phyloP scores from a whole-genome alignment of 2,329 filamentous ascomycete genomes.

The Botrytis fragariae region DNA sequence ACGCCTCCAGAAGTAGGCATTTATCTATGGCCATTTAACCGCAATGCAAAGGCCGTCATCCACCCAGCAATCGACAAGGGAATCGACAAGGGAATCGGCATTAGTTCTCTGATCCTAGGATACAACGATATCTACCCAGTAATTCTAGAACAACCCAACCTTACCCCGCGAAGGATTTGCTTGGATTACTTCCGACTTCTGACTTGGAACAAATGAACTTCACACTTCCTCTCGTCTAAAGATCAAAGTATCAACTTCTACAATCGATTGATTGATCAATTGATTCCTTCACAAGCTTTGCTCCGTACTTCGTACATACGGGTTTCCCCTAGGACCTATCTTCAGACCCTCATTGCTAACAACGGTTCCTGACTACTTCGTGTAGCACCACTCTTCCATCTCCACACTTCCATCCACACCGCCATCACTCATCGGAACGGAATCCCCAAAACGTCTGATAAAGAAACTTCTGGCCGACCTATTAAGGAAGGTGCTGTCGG shows the following conservation, averaged over 20 bases:
- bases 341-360: background rate
- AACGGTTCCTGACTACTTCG: slow-evolving; percentile 10
- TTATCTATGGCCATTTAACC: background rate
- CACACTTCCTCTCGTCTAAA: background rate
- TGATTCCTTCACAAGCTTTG: background rate
- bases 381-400: slow-evolving; percentile 5
- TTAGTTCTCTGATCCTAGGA: background rate
- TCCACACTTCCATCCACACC: slow-evolving; percentile 17
- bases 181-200: background rate
- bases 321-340: background rate
- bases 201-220: background rate
- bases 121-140: background rate
- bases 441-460: background rate
- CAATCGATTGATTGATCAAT: background rate
- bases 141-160: background rate
- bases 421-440: background rate
- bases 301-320: background rate
- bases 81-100: background rate
- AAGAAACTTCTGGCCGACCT: background rate
- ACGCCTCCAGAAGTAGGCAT: background rate
- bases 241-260: background rate
- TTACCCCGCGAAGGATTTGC: background rate
- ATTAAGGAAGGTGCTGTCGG: slow-evolving; percentile 5
- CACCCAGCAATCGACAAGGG: background rate
- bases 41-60: background rate